Evolutionary conservation across 139 green algal genomes (phyloP).

Genomic region (Chlorella sp.): DNA sequence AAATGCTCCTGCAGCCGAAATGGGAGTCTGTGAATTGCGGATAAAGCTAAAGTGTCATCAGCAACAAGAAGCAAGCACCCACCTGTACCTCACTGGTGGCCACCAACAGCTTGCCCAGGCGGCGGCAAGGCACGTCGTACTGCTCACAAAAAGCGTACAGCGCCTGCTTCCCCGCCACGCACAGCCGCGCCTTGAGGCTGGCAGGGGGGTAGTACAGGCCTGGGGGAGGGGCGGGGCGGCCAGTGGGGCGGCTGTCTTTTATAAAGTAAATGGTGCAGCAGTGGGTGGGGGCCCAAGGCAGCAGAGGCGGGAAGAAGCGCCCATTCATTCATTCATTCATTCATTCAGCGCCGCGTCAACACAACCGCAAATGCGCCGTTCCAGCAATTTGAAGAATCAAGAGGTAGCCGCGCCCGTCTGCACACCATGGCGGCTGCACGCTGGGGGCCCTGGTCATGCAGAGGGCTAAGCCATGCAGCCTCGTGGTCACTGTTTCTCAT

Average conservation of each 20-base stretch:
- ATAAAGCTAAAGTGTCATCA: too few species aligned
- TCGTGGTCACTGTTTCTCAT: neutral
- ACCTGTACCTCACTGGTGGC: constrained; percentile 58
- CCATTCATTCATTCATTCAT: too few species aligned
- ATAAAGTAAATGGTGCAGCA: neutral
- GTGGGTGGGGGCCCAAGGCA: neutral
- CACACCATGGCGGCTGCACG: too few species aligned
- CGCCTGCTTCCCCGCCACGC: constrained; percentile 72
- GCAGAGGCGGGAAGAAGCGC: neutral
- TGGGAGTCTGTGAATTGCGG: too few species aligned
- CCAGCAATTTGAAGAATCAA: too few species aligned
- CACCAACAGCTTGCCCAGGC: constrained; percentile 85
- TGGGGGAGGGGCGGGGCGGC: constrained; percentile 32
- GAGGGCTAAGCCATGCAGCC: too few species aligned
- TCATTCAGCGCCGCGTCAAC: too few species aligned
- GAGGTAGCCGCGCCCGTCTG: too few species aligned
- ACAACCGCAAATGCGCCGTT: too few species aligned
- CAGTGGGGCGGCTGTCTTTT: neutral
- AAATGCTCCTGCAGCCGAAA: too few species aligned
- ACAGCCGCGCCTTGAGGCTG: constrained; percentile 83
- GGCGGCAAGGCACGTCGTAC: constrained; percentile 60
- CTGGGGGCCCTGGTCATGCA: neutral
- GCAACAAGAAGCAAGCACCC: neutral
- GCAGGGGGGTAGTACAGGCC: constrained; percentile 88
- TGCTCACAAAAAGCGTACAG: constrained; percentile 68